Percentiles rank a stretch among this genome's conserved stretches.
Evolutionary conservation across 768 basidiomycete genomes (phyloP).

Genomic region (Lepiota brunneoincarnata): DNA sequence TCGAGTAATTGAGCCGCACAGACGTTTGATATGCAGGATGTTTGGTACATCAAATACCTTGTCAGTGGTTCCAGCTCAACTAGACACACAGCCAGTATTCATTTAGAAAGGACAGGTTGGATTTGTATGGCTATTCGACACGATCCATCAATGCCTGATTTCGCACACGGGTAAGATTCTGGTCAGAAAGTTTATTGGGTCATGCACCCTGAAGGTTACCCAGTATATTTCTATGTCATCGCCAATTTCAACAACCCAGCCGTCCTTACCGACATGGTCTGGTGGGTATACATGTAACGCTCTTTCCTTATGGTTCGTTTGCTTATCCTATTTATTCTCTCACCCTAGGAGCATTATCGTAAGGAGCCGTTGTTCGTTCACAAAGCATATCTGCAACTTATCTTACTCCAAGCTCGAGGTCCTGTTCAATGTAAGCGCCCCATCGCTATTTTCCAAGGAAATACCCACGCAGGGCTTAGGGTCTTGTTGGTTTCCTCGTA

Average conservation of each 20-base stretch:
- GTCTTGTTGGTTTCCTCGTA: constrained; percentile 52
- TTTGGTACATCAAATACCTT: constrained; percentile 50
- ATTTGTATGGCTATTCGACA: constrained; percentile 49
- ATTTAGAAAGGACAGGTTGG: constrained; percentile 34
- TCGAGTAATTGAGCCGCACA: constrained; percentile 8
- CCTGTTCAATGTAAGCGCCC: constrained; percentile 46
- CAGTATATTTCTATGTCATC: constrained; percentile 54
- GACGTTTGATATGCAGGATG: constrained; percentile 29
- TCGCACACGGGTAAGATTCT: constrained; percentile 44
- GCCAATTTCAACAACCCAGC: constrained; percentile 47
- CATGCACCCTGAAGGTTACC: background rate
- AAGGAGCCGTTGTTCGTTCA: constrained; percentile 13
- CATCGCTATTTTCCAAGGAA: background rate
- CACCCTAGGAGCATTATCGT: constrained; percentile 48
- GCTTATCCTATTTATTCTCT: background rate
- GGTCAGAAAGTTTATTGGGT: background rate
- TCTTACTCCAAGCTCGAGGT: constrained; percentile 44
- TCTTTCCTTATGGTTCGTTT: background rate
- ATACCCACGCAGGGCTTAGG: constrained; percentile 26
- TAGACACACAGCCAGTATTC: background rate
- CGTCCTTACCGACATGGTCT: constrained; percentile 39
- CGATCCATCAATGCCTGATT: constrained; percentile 50
- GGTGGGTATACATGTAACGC: constrained; percentile 32
- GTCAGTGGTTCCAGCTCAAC: constrained; percentile 24
- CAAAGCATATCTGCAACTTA: background rate